These are phyloP conservation scores for Melanomma pulvis-pyrius DNA, from an alignment of 495 filamentous ascomycete species.

Conservation along the genomic window DNA sequence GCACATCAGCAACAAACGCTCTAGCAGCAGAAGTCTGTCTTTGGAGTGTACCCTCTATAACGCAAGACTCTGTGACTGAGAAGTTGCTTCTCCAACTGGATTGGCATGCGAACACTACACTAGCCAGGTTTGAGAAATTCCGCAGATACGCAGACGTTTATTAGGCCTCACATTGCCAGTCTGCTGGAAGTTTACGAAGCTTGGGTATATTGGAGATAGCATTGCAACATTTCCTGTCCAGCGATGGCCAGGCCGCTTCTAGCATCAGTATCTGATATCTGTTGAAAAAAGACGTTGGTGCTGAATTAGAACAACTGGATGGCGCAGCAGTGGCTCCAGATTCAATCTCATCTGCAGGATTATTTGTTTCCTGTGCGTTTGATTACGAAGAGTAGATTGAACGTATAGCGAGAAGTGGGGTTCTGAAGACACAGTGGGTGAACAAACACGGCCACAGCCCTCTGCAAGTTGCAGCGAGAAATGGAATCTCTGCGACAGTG, in stretches of 20 bases:
- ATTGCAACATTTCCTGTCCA: neutral
- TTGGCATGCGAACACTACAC: neutral
- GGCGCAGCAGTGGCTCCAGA: neutral
- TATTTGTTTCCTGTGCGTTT: conserved; percentile 16
- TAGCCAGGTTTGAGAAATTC: neutral
- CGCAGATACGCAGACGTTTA: conserved; percentile 5
- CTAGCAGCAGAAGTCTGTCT: conserved; percentile 22
- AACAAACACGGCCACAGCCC: neutral
- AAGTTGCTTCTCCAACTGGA: conserved; percentile 3
- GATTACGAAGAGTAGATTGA: conserved; percentile 1
- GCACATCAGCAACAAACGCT: conserved; percentile 6
- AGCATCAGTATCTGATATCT: neutral
- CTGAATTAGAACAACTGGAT: neutral
- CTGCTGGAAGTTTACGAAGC: neutral
- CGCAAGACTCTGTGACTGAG: conserved; percentile 1
- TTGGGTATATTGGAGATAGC: conserved; percentile 5
- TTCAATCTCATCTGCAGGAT: neutral
- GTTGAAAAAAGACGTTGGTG: neutral
- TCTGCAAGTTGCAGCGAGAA: neutral
- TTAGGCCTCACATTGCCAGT: conserved; percentile 2
- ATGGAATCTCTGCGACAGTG: conserved; percentile 1
- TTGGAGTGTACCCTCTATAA: conserved; percentile 11
- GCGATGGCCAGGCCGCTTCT: neutral
- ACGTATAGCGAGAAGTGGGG: neutral
- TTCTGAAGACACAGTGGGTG: neutral